phyloP scores from a whole-genome alignment of 495 filamentous ascomycete species.

The Lasiosphaeriaceae sp. region DNA sequence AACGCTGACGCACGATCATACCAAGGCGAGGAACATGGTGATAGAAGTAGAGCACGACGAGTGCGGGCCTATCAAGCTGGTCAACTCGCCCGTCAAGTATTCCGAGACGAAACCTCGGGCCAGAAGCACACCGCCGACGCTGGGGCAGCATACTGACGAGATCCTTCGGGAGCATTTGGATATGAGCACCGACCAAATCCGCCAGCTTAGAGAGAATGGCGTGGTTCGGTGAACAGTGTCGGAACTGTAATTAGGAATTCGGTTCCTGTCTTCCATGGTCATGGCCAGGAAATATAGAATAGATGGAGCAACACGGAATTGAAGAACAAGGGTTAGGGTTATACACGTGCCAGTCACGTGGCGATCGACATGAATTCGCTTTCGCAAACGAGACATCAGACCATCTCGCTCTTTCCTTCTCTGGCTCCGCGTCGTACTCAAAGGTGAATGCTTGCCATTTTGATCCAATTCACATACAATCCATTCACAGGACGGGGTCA shows the following conservation, averaged over 20 bases:
- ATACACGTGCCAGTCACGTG: not conserved
- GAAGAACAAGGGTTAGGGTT: constrained; percentile 14
- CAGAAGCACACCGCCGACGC: constrained; percentile 72
- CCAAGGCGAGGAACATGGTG: constrained; percentile 82
- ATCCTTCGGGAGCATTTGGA: constrained; percentile 66
- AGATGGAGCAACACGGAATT: not conserved
- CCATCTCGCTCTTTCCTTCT: not conserved
- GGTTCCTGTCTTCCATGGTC: not conserved
- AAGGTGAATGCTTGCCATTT: not conserved
- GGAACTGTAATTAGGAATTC: not conserved
- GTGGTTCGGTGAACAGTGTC: constrained; percentile 54
- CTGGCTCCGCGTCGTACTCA: not conserved
- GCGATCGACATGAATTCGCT: not conserved
- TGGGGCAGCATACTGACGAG: constrained; percentile 92
- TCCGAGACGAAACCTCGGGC: constrained; percentile 77
- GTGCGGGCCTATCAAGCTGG: constrained; percentile 81
- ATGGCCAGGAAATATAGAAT: not conserved
- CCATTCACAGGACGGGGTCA: too few relatives aligned
- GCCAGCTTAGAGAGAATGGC: constrained; percentile 60
- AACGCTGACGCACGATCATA: constrained; percentile 82
- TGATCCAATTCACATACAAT: too few relatives aligned
- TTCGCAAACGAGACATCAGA: not conserved
- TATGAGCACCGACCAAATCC: constrained; percentile 58
- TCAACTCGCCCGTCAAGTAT: constrained; percentile 96
- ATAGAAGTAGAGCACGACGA: constrained; percentile 75